Evolutionary conservation across 2,329 filamentous ascomycete genomes (phyloP), one percentile per base, ranked within the genome.

Genomic region (Diaporthe sp.): DNA sequence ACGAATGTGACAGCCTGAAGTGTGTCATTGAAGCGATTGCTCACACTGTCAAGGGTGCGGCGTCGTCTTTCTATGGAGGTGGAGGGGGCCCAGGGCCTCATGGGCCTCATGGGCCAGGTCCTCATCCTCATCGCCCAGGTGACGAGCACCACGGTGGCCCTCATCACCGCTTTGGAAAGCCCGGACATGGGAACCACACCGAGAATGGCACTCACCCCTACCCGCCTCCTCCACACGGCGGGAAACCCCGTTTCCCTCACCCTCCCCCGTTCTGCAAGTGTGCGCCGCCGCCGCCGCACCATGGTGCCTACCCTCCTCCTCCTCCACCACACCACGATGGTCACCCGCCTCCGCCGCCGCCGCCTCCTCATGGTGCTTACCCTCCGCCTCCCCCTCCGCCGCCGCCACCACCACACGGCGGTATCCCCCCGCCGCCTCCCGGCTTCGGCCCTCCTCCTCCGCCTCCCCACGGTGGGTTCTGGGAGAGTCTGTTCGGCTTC

Each of bases 21-120:
- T 89, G 87, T 75, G 78, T 87, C 55, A 79, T 87, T 60, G 80
- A 81, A 54, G 79, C 82, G n/a, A 78, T 87, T 61, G 81, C 83
- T 57, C 77, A 82, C 66, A 83, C 83, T 64, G 80, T 87, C 69
- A 83, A 83, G 76, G 81, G 84, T 57, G 80, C 81, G 50, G 83
- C 82, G 58, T 78, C 78, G 58, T 78, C 79, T 15, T 58, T 85
- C 4, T 85, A 84, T 71, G 78, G 78, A 4, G 81, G 77, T 22
- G 71, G 77, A 71, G 25, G 74, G n/a, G 19, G 45, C 17, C 71
- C 74, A 77, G 60, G 64, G 57, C 35, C 73, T 77, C 57, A 74
- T 35, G 71, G 76, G 58, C 77, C 64, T 19, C 57, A 74, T 33
- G 72, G 75, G 50, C 77, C 64, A 10, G 40, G 74, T 1, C 68